Percentiles rank a stretch among this genome's conserved stretches.
Evolutionary conservation across 139 green algal genomes (phyloP).

Genomic region (Mychonastes homosphaera): DNA sequence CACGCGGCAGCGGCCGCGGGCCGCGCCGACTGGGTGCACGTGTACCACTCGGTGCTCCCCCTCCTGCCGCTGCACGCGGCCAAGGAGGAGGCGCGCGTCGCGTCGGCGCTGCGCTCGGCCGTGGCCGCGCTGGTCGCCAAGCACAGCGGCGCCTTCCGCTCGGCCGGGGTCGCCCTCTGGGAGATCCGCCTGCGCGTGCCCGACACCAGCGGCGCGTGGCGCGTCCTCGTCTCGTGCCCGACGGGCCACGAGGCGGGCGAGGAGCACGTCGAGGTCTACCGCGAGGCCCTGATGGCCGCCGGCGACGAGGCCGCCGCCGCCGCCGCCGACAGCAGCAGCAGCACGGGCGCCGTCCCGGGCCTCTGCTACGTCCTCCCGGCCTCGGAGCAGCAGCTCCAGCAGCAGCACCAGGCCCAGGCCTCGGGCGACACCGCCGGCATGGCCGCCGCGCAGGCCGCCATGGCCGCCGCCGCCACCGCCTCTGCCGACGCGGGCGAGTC

Average conservation of each 20-base stretch:
- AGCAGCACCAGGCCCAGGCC: not conserved
- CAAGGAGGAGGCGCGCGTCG: conserved; percentile 40
- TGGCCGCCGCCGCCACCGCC: not conserved
- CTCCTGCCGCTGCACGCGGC: conserved; percentile 31
- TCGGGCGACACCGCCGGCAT: not conserved
- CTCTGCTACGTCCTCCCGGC: conserved; percentile 6
- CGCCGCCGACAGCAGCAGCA: not conserved
- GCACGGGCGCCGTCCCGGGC: not conserved
- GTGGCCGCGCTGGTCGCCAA: conserved; percentile 38
- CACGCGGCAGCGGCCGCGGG: conserved; percentile 16
- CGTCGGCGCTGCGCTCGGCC: conserved; percentile 47
- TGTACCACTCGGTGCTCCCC: conserved; percentile 56
- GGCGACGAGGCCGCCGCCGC: not conserved
- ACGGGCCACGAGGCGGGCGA: conserved; percentile 81
- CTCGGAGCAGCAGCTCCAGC: not conserved
- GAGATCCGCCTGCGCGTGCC: conserved; percentile 61
- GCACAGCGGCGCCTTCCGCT: conserved; percentile 27
- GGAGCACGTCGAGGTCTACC: conserved; percentile 83
- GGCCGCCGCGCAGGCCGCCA: not conserved
- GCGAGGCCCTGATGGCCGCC: conserved; percentile 39
- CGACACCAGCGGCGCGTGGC: conserved; percentile 52
- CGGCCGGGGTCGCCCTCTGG: conserved; percentile 64
- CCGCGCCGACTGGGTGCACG: conserved; percentile 70
- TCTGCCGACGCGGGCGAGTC: not conserved
- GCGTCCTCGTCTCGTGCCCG: conserved; percentile 69